Evolutionary conservation across 2,329 filamentous ascomycete genomes (phyloP), one percentile per base, ranked within the genome.

Genomic region (Pseudocercospora musae): DNA sequence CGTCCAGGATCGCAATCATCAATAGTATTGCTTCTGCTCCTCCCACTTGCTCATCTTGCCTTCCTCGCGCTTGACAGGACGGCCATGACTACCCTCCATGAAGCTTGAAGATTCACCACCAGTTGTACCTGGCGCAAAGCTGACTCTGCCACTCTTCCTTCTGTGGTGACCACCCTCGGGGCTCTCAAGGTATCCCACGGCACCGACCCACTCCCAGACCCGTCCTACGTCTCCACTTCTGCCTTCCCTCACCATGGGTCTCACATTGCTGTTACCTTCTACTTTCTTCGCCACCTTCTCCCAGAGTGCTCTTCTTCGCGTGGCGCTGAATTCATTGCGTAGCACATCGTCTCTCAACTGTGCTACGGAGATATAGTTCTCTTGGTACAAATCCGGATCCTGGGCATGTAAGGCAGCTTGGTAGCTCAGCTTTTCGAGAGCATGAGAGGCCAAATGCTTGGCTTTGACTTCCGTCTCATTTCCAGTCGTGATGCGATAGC

Each of bases 261-360:
- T 85, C 15, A 99, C 89, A 72, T 99, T 99, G 63, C 91, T 90
- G 75, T 99, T 99, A 76, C 88, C 88, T 77, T 99, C 95, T 0
- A 99, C 93, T 57, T 98, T 89, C 57, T 82, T 85, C 68, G 87
- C 85, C 20, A 99, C 95, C 55, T 87, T 86, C 66, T 87, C 84
- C 95, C 96, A 99, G 56, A 99, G 81, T 60, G 86, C 85, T 73
- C 95, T 89, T 40, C 95, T 84, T 70, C 92, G 86, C 8, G 83
- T 82, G 20, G 93, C 83, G 3, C 85, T 89, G 75, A 97, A 91
- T 64, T 96, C 88, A 27, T 89, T 86, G 20, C 94, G 84, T 42
- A 99, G 81, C 2, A 99, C 89, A 72, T 98, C 94, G 72, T 99
- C 95, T 63, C 95, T 84, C 58, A 99, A 80, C 74, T 98, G 95